Conservation (phyloP, 371 early-diverging fungal genomes). For the Funneliformis caledonium region DNA sequence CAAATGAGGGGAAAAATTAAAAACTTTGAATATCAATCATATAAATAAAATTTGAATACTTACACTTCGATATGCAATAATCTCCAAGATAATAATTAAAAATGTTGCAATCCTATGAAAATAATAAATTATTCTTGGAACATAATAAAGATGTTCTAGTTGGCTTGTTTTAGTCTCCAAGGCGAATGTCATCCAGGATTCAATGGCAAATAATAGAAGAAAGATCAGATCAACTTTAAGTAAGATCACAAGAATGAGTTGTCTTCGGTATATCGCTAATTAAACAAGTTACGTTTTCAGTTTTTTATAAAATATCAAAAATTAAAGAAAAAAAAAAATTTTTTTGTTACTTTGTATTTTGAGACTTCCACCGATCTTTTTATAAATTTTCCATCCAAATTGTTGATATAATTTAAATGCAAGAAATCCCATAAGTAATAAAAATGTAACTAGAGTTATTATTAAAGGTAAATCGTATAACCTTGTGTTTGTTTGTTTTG, state of each 20-base stretch:
- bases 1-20: neutral
- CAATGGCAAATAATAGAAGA: conserved; percentile 5
- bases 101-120: neutral
- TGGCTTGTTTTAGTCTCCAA: no score
- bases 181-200: neutral
- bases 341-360: conserved; percentile 72
- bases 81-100: neutral
- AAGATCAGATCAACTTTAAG: conserved; percentile 23
- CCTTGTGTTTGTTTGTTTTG: neutral
- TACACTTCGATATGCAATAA: conserved; percentile 18
- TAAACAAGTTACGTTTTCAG: neutral
- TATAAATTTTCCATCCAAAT: conserved; percentile 95
- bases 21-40: neutral
- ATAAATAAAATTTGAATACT: neutral
- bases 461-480: conserved; percentile 27
- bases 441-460: conserved; percentile 1
- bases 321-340: neutral
- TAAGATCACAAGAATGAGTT: conserved; percentile 1
- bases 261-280: conserved; percentile 12
- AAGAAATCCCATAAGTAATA: neutral
- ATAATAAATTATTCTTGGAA: neutral
- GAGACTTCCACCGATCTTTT: conserved; percentile 91
- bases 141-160: neutral
- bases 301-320: neutral
- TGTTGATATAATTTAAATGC: conserved; percentile 68